These are phyloP conservation scores for Jatropha multifida DNA, from an alignment of 441 rosid genomes.

Conservation along the genomic window DNA sequence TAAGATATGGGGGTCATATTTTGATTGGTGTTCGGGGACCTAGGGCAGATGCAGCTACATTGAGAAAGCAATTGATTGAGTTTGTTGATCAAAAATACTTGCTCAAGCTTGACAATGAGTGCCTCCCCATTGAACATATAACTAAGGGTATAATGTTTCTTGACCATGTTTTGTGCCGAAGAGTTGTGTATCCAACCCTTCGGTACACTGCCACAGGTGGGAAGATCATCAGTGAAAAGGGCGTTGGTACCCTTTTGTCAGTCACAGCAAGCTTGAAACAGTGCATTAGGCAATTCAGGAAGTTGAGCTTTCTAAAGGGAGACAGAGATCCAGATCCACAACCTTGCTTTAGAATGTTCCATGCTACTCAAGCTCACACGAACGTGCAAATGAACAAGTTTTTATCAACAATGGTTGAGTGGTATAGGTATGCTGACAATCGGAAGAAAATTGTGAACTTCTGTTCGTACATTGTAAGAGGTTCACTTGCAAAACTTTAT, in stretches of 20 bases:
- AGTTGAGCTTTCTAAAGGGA: slow-evolving; percentile 78
- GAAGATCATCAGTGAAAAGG: slow-evolving; percentile 95
- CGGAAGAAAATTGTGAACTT: slow-evolving; percentile 87
- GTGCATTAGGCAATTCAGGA: slow-evolving; percentile 88
- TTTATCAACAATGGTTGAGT: slow-evolving; percentile 81
- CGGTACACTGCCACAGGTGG: slow-evolving; percentile 94
- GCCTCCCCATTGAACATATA: slow-evolving; percentile 88
- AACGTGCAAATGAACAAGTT: slow-evolving; percentile 95
- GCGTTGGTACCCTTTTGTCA: slow-evolving; percentile 89
- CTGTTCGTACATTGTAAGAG: slow-evolving; percentile 74
- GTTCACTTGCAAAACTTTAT: slow-evolving; percentile 91
- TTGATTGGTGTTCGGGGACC: slow-evolving; percentile 94
- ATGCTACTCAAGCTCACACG: slow-evolving; percentile 95
- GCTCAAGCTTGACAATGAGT: slow-evolving; percentile 90
- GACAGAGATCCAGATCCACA: slow-evolving; percentile 96
- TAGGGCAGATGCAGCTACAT: slow-evolving; percentile 86
- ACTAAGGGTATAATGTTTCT: slow-evolving; percentile 98
- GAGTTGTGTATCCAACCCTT: slow-evolving; percentile 94
- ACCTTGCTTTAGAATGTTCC: slow-evolving; percentile 98
- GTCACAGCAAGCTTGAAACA: slow-evolving; percentile 94
- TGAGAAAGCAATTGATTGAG: slow-evolving; percentile 92
- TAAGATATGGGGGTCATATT: slow-evolving; percentile 89
- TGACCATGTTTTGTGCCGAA: slow-evolving; percentile 90
- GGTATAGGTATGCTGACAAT: slow-evolving; percentile 94
- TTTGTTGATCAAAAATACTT: slow-evolving; percentile 86